These are phyloP conservation scores for Salix purpurea DNA, from an alignment of 345 rosid species.

Conservation along the genomic window DNA sequence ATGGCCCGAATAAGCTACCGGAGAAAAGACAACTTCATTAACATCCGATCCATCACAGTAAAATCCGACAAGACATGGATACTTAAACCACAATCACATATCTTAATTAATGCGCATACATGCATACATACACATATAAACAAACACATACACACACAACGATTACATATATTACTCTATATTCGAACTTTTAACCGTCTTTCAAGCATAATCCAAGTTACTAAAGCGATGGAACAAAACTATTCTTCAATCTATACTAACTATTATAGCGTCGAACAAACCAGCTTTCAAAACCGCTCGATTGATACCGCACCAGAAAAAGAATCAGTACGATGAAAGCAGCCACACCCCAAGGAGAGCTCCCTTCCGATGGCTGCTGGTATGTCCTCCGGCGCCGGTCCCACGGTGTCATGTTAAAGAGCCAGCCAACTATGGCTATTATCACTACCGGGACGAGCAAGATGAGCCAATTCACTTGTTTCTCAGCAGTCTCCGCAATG, in stretches of 20 bases:
- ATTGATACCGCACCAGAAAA: constrained; percentile 64
- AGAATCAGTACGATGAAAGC: constrained; percentile 72
- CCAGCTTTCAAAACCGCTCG: constrained; percentile 70
- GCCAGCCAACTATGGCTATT: constrained; percentile 52
- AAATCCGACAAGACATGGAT: background rate
- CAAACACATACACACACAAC: too few species aligned
- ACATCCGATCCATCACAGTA: background rate
- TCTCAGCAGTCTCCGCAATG: constrained; percentile 47
- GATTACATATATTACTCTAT: background rate
- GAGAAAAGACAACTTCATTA: background rate
- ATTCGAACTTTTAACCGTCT: background rate
- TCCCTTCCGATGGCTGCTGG: constrained; percentile 50
- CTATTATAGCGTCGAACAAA: constrained; percentile 14
- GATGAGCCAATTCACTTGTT: constrained; percentile 55
- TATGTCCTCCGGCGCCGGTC: constrained; percentile 42
- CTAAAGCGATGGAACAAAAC: background rate
- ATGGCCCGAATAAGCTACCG: background rate
- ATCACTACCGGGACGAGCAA: constrained; percentile 50
- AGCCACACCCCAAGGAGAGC: constrained; percentile 94
- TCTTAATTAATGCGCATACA: background rate
- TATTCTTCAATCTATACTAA: background rate
- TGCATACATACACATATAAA: too few species aligned
- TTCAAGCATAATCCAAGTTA: background rate
- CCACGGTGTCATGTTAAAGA: constrained; percentile 47
- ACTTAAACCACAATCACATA: background rate